A percentile compares a stretch with the other conserved stretches of the same genome.
phyloP scores from a whole-genome alignment of 2,329 filamentous ascomycete species.

The Xylariaceae sp. region DNA sequence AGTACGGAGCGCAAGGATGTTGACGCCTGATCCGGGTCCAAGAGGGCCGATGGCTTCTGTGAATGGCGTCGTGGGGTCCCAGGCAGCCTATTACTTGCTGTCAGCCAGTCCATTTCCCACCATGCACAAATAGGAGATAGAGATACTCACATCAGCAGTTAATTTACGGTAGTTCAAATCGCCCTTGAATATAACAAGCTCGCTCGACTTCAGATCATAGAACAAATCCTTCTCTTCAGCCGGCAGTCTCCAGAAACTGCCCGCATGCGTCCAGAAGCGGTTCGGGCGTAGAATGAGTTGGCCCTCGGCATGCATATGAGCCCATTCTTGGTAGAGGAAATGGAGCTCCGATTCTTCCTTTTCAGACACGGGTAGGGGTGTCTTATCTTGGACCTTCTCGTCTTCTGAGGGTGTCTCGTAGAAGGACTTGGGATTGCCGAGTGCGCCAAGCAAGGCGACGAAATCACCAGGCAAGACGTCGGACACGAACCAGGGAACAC shows the following conservation, averaged over 20 bases:
- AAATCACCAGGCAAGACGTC: conserved; percentile 90
- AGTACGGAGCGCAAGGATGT: conserved; percentile 80
- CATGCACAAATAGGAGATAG: not conserved
- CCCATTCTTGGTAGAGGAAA: conserved; percentile 82
- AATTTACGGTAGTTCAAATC: conserved; percentile 96
- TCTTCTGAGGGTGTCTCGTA: conserved; percentile 72
- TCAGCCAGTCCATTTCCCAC: not conserved
- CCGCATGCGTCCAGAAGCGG: conserved; percentile 82
- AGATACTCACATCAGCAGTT: conserved; percentile 68
- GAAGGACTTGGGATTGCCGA: conserved; percentile 72
- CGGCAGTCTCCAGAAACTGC: conserved; percentile 85
- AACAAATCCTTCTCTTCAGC: conserved; percentile 59
- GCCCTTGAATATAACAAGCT: conserved; percentile 94
- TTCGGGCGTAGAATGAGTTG: conserved; percentile 79
- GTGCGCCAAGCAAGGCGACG: conserved; percentile 68
- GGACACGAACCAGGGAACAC: conserved; percentile 96
- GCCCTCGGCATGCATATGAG: conserved; percentile 71
- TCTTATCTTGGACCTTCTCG: conserved; percentile 50
- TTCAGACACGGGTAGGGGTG: conserved; percentile 57
- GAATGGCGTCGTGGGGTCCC: conserved; percentile 87
- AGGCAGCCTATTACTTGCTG: conserved; percentile 51
- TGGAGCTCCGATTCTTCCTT: conserved; percentile 61
- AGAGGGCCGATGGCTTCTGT: conserved; percentile 77
- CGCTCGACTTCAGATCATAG: conserved; percentile 73
- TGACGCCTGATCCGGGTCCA: conserved; percentile 73